Conservation (phyloP, 2,329 filamentous ascomycete genomes). For the Blumeria graminis region DNA sequence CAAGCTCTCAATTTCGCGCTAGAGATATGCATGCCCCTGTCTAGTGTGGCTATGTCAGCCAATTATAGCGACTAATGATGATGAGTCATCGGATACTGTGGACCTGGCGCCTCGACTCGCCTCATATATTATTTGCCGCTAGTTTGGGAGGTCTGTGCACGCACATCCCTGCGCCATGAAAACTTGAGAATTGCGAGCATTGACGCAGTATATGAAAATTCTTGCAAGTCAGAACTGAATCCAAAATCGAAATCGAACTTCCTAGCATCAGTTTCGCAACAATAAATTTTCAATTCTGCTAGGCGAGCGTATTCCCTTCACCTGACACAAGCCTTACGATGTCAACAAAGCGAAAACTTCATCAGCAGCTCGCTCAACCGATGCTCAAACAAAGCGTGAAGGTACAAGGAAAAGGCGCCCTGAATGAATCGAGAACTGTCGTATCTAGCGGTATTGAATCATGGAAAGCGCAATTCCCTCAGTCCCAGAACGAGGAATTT, state of each 20-base stretch:
- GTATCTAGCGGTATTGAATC: conserved; percentile 18
- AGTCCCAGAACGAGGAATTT: neutral
- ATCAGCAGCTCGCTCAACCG: conserved; percentile 31
- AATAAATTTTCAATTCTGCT: too few species aligned
- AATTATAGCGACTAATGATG: neutral
- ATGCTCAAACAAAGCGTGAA: conserved; percentile 29
- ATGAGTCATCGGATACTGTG: neutral
- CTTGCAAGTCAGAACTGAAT: too few species aligned
- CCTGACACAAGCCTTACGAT: conserved; percentile 15
- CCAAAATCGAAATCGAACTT: too few species aligned
- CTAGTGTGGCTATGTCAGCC: neutral
- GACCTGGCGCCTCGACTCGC: neutral
- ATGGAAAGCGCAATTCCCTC: too few species aligned
- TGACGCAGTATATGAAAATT: too few species aligned
- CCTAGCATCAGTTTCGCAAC: too few species aligned
- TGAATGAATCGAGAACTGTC: conserved; percentile 33
- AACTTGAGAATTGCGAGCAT: neutral
- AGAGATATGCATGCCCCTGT: neutral
- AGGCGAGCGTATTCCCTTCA: too few species aligned
- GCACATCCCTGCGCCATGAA: neutral
- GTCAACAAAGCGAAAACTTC: conserved; percentile 36
- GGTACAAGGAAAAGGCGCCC: conserved; percentile 22
- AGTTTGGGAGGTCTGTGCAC: neutral
- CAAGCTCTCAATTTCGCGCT: neutral
- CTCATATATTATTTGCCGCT: neutral